Evolutionary conservation across 23 red algal genomes (phyloP), one percentile per base, ranked within the genome.

Genomic region (Pyropia haitanensis): DNA sequence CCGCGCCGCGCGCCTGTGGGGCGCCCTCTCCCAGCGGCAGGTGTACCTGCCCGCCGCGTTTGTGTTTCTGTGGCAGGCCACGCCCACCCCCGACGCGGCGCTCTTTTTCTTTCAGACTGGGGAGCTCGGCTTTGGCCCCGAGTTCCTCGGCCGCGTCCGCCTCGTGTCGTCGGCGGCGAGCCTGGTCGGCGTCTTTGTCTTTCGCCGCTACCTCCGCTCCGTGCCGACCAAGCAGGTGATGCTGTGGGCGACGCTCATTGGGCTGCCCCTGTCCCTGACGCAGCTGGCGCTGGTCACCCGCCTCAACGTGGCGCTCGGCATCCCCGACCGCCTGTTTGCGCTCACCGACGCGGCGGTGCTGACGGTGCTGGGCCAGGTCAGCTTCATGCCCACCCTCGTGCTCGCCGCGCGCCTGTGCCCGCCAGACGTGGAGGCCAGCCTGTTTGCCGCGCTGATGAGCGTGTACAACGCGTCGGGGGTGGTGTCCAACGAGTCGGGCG

Each of bases 391-490:
- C 31, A 88, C 79, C 2, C 69, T 96, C 61, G 91, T 96, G 14
- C 69, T 96, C n/a, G 91, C 91, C 5, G 91, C 91, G 23, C 64
- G 82, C 26, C 48, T 96, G 10, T 96, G 91, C 58, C 91, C 91
- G 13, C 91, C 91, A 2, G 91, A 83, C 5, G 91, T 87, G n/a
- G 91, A 96, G 56, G 75, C 76, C 65, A 87, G 66, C 19, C 56
- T 96, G 49, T 96, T 96, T 72, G 91, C 91, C 2, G 78, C 84
- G 18, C 77, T 96, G n/a, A 96, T 96, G 91, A 85, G 73, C 24
- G 53, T 96, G 27, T 88, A 89, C 78, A 96, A 96, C 27, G 79
- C 77, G 18, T 71, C 72, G 33, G 82, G 74, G 30, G 66, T 77
- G 16, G 55, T 72, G 13, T 69, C 70, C n/a, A 84, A 64, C 32